Conservation (phyloP, 2,329 filamentous ascomycete species). For the Zasmidium angulare region DNA sequence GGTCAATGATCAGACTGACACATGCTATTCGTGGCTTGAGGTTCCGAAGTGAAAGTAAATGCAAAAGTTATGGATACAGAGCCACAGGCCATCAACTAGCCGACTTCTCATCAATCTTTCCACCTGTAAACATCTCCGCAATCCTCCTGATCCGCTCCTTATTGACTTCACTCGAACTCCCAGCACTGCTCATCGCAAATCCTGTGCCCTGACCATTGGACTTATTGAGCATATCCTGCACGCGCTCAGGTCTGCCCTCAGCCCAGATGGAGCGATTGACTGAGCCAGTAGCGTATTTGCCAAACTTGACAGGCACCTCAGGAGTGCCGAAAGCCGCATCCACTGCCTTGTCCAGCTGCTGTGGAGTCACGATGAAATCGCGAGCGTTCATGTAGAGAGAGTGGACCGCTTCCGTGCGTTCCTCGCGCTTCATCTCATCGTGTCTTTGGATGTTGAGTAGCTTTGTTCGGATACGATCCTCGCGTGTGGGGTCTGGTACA, state of each 20-base stretch:
- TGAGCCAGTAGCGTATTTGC: conserved; percentile 19
- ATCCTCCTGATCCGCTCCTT: conserved; percentile 63
- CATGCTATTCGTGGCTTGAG: too few species aligned
- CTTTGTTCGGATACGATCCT: conserved; percentile 51
- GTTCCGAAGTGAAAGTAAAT: too few species aligned
- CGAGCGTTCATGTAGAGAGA: conserved; percentile 87
- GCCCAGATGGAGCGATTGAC: conserved; percentile 51
- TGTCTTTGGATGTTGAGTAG: conserved; percentile 23
- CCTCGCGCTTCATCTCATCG: conserved; percentile 22
- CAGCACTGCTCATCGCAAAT: conserved; percentile 35
- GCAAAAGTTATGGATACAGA: too few species aligned
- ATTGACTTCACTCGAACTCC: conserved; percentile 44
- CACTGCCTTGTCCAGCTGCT: conserved; percentile 71
- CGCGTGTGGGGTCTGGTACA: conserved; percentile 63
- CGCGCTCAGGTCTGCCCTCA: conserved; percentile 46
- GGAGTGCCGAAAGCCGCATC: conserved; percentile 73
- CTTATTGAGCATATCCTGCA: conserved; percentile 48
- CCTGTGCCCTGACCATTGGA: conserved; percentile 36
- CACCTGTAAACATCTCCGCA: conserved; percentile 66
- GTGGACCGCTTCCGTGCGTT: conserved; percentile 66
- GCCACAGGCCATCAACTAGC: background rate
- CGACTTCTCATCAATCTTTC: conserved; percentile 50
- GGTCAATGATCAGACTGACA: too few species aligned
- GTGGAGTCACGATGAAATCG: conserved; percentile 80
- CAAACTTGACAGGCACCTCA: conserved; percentile 39